phyloP scores from a whole-genome alignment of 2,329 filamentous ascomycete genomes.

The Zymoseptoria pseudotritici region DNA sequence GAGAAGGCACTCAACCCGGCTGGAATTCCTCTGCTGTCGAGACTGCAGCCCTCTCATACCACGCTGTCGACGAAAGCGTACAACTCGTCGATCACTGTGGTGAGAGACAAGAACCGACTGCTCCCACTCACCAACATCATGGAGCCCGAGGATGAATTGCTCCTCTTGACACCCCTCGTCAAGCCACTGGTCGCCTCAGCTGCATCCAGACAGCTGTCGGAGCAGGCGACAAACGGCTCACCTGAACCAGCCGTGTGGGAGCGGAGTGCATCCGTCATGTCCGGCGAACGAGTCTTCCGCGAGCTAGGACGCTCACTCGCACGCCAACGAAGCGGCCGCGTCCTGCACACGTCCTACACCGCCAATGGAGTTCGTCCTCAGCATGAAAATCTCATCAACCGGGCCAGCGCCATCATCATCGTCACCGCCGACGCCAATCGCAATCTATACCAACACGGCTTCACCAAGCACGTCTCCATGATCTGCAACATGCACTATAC shows the following conservation, averaged over 20 bases:
- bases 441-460: constrained; percentile 88
- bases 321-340: constrained; percentile 73
- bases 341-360: constrained; percentile 91
- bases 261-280: constrained; percentile 64
- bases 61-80: constrained; percentile 78
- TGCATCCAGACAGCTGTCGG: constrained; percentile 63
- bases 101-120: constrained; percentile 78
- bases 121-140: constrained; percentile 76
- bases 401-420: constrained; percentile 80
- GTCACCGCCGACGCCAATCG: constrained; percentile 90
- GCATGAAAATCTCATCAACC: constrained; percentile 85
- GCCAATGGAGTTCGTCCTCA: constrained; percentile 86
- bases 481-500: constrained; percentile 77
- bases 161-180: constrained; percentile 79
- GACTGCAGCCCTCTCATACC: constrained; percentile 75
- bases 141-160: constrained; percentile 77
- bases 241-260: constrained; percentile 51
- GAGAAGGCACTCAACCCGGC: constrained; percentile 81
- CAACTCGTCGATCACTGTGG: constrained; percentile 85
- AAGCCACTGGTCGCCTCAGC: constrained; percentile 89
- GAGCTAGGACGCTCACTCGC: constrained; percentile 85
- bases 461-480: constrained; percentile 93
- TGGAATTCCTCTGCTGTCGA: constrained; percentile 67
- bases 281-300: constrained; percentile 84
- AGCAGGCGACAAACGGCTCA: constrained; percentile 51